Evolutionary conservation across 129 eudicot genomes (phyloP).

Genomic region (Kitagawia praeruptora): DNA sequence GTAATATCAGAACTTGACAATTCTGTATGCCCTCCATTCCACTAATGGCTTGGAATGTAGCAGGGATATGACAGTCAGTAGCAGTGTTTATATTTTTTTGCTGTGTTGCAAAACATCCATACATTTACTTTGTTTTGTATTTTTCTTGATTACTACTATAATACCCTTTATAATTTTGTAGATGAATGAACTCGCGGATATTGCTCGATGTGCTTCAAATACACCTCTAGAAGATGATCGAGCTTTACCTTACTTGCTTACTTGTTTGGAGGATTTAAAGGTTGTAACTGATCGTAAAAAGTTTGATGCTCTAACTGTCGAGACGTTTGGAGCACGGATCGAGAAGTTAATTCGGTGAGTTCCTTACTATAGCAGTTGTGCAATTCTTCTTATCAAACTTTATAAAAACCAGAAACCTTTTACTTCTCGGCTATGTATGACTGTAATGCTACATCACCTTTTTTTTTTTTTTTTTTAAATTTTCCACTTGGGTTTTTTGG

Average conservation of each 20-base stretch:
- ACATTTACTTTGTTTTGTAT: neutral
- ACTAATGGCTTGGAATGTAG: neutral
- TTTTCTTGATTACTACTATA: slow-evolving; percentile 2
- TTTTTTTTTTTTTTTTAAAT: neutral
- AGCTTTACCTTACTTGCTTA: slow-evolving; percentile 60
- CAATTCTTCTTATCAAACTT: neutral
- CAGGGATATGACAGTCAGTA: neutral
- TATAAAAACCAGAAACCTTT: neutral
- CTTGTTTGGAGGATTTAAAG: slow-evolving; percentile 85
- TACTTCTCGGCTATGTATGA: neutral
- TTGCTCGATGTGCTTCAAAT: slow-evolving; percentile 83
- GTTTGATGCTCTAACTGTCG: slow-evolving; percentile 71
- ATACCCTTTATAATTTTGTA: slow-evolving; percentile 18
- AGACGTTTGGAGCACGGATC: slow-evolving; percentile 92
- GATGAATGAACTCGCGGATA: slow-evolving; percentile 91
- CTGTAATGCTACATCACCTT: neutral
- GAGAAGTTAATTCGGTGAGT: slow-evolving; percentile 84
- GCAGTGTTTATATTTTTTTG: neutral
- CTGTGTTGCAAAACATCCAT: neutral
- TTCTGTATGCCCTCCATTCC: no score
- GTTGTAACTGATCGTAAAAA: slow-evolving; percentile 68
- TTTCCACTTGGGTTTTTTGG: neutral
- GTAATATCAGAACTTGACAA: neutral
- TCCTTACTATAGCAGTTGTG: neutral
- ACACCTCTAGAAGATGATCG: slow-evolving; percentile 80